These are phyloP conservation scores for Ophiocordyceps robertsii DNA, from an alignment of 2,329 filamentous ascomycete genomes.

Conservation along the genomic window DNA sequence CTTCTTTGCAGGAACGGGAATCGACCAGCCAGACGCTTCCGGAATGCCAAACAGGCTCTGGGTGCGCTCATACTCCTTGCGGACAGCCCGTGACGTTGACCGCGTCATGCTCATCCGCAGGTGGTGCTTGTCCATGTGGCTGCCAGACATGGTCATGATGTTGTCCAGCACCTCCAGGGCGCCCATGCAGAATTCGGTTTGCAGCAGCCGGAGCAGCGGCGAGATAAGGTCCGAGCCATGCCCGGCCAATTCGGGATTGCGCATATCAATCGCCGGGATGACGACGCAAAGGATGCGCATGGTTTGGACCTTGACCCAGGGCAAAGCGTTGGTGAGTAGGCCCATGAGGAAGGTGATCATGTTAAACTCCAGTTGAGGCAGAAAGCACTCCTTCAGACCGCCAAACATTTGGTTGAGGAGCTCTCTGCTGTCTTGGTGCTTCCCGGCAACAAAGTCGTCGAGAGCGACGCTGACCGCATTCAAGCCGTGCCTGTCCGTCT, in stretches of 20 bases:
- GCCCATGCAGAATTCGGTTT: slow-evolving; percentile 88
- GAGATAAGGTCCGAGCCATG: slow-evolving; percentile 94
- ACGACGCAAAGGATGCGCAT: slow-evolving; percentile 81
- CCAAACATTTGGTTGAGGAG: slow-evolving; percentile 63
- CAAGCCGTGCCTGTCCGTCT: slow-evolving; percentile 61
- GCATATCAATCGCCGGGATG: slow-evolving; percentile 87
- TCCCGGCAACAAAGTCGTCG: slow-evolving; percentile 52
- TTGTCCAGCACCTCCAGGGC: slow-evolving; percentile 85
- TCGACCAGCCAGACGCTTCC: slow-evolving; percentile 89
- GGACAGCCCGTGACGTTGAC: slow-evolving; percentile 68
- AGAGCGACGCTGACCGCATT: slow-evolving; percentile 55
- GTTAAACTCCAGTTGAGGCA: slow-evolving; percentile 70
- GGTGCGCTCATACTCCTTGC: slow-evolving; percentile 89
- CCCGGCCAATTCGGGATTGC: slow-evolving; percentile 73
- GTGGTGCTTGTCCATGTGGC: slow-evolving; percentile 86
- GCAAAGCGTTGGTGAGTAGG: slow-evolving; percentile 72
- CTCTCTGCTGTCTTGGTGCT: slow-evolving; percentile 56
- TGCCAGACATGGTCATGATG: slow-evolving; percentile 87
- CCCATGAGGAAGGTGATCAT: slow-evolving; percentile 86
- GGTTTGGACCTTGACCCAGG: slow-evolving; percentile 85
- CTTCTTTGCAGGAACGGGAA: slow-evolving; percentile 83
- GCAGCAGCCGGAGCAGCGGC: slow-evolving; percentile 73
- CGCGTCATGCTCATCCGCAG: slow-evolving; percentile 97
- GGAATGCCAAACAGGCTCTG: slow-evolving; percentile 95
- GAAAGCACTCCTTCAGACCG: slow-evolving; percentile 64